Evolutionary conservation across 192 early-diverging fungal species (phyloP), one percentile per base, ranked within the genome.

Genomic region (Backusella luteola): DNA sequence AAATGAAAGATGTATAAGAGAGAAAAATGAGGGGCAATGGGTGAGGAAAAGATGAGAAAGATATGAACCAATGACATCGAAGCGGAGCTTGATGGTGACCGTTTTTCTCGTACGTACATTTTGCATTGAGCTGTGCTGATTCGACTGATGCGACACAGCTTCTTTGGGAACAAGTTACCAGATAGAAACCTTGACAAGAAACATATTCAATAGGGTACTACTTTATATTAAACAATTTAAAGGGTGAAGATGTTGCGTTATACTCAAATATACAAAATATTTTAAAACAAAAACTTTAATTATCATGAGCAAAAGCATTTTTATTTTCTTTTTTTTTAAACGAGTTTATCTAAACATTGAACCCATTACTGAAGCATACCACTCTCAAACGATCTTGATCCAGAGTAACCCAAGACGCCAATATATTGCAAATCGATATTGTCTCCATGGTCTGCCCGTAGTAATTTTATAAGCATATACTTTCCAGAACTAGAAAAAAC

Each of bases 371-470:
- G 56, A 63, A 69, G 23, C 11, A 19, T 66, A 35, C 49, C 52
- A 44, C 73, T 74, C 17, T 59, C 76, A 72, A 81, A 81, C 3
- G 76, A 77, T 12, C 80, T 26, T 34, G 80, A 38, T 26, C 80
- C 80, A 32, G 36, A 66, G 5, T 81, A 77, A 68, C 87, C 87
- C 63, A 89, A 80, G 19, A 89, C 38, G 0, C 87, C 87, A 34
- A 89, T 77, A 38, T 89, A 89, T 67, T 89, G 87, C 1, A 89
- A 75, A 69, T 89, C 87, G 81, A 89, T 89, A 76, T 89, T 89
- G 42, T 87, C 83, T 11, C 79, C 77, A 26, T 78, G 72, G 46
- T 80, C 75, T 1, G 84, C 78, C 23, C 87, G 66, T 34, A 89
- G 29, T 1, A 89, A 67, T 49, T 89, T 89, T 74, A 89, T 83